phyloP scores from a whole-genome alignment of 257 asterid species.

The Forsythia viridissima region DNA sequence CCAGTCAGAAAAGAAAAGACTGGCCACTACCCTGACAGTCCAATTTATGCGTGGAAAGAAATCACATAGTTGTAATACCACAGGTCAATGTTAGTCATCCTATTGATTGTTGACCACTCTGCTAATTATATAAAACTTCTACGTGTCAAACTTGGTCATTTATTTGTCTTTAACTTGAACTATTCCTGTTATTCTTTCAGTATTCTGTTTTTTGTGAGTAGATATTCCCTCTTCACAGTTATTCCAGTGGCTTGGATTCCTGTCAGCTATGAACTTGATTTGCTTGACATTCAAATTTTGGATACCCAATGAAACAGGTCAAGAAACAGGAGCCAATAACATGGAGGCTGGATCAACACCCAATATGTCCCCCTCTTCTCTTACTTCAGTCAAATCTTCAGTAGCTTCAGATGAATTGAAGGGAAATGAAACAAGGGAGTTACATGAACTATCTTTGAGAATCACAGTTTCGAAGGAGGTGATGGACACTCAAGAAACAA shows the following conservation, averaged over 20 bases:
- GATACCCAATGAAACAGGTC: background rate
- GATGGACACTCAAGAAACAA: background rate
- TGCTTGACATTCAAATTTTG: slow-evolving; percentile 8
- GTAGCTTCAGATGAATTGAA: slow-evolving; percentile 27
- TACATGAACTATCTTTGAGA: background rate
- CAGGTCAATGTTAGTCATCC: background rate
- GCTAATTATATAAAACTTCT: background rate
- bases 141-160: background rate
- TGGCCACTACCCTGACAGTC: background rate
- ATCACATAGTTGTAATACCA: background rate
- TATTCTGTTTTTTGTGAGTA: background rate
- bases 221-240: background rate
- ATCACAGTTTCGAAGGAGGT: slow-evolving; percentile 3
- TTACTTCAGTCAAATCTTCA: slow-evolving; percentile 24
- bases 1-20: background rate
- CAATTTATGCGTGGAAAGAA: background rate
- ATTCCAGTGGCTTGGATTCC: background rate
- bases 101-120: background rate
- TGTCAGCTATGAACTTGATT: background rate
- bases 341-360: slow-evolving; percentile 4
- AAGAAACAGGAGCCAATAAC: slow-evolving; percentile 3
- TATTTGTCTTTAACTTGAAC: background rate
- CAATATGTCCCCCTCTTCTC: slow-evolving; percentile 6
- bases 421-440: slow-evolving; percentile 10
- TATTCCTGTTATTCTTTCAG: background rate